Conservation (phyloP, 2,329 filamentous ascomycete genomes). For the Epichloe scottii region DNA sequence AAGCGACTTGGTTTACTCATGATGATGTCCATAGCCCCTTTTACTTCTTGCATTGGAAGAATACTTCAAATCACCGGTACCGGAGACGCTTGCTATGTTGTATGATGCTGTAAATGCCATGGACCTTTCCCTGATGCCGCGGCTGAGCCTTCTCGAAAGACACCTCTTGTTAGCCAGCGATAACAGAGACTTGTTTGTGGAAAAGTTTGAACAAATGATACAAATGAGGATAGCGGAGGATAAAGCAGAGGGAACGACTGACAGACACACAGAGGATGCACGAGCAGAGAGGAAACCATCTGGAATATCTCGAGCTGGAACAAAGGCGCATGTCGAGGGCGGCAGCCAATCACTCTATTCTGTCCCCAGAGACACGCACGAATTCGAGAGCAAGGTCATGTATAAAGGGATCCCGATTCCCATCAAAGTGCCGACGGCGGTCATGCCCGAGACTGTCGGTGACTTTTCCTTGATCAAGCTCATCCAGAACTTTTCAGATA, state of each 20-base stretch:
- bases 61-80: slow-evolving; percentile 85
- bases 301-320: slow-evolving; percentile 46
- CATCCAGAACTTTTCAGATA: slow-evolving; percentile 81
- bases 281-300: slow-evolving; percentile 33
- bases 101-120: slow-evolving; percentile 93
- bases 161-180: slow-evolving; percentile 82
- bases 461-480: slow-evolving; percentile 97
- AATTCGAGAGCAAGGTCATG: slow-evolving; percentile 89
- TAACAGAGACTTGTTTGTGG: slow-evolving; percentile 90
- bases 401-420: slow-evolving; percentile 96
- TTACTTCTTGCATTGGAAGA: slow-evolving; percentile 85
- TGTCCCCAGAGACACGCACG: slow-evolving; percentile 87
- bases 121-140: slow-evolving; percentile 90
- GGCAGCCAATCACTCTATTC: slow-evolving; percentile 48
- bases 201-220: slow-evolving; percentile 95
- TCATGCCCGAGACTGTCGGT: slow-evolving; percentile 90
- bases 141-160: slow-evolving; percentile 68
- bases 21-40: slow-evolving; percentile 49
- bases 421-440: slow-evolving; percentile 87
- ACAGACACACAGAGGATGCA: slow-evolving; percentile 29
- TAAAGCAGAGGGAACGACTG: slow-evolving; percentile 28
- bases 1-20: not conserved
- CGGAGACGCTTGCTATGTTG: slow-evolving; percentile 75
- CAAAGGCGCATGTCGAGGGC: slow-evolving; percentile 50
- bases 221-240: slow-evolving; percentile 66